Evolutionary conservation across 225 moss, liverwort and hornwort species (phyloP).

Genomic region (Lunularia cruciata): DNA sequence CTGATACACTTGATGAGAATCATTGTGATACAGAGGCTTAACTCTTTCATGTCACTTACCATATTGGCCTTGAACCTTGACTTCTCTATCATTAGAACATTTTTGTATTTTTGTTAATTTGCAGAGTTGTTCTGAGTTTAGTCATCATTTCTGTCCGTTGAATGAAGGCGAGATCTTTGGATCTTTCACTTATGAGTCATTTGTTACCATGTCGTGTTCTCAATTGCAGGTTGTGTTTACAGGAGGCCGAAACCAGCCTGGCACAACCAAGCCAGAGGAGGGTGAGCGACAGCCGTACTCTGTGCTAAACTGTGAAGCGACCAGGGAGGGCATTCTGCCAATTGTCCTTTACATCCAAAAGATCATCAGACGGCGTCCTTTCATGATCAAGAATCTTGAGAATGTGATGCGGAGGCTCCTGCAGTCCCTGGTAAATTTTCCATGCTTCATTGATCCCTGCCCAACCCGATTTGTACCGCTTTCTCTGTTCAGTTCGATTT

Average conservation of each 20-base stretch:
- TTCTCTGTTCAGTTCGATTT: background rate
- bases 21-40: too few relatives aligned
- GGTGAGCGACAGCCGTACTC: conserved; percentile 93
- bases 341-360: conserved; percentile 92
- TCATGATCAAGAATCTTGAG: conserved; percentile 96
- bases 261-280: conserved; percentile 98
- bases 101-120: too few relatives aligned
- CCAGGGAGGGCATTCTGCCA: conserved; percentile 81
- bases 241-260: conserved; percentile 98
- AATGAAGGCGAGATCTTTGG: too few relatives aligned
- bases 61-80: too few relatives aligned
- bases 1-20: too few relatives aligned
- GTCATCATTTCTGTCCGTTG: too few relatives aligned
- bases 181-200: too few relatives aligned
- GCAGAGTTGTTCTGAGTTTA: too few relatives aligned
- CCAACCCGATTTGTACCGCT: background rate
- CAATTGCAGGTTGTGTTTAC: conserved; percentile 82
- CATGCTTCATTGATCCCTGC: background rate
- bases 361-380: conserved; percentile 92
- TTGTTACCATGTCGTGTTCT: too few relatives aligned
- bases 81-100: too few relatives aligned
- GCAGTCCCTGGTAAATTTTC: conserved; percentile 91
- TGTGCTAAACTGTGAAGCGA: conserved; percentile 83
- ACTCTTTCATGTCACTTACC: too few relatives aligned
- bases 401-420: conserved; percentile 98